Evolutionary conservation across 1,284 basidiomycete genomes (phyloP).

Genomic region (Spongiforma sp.): DNA sequence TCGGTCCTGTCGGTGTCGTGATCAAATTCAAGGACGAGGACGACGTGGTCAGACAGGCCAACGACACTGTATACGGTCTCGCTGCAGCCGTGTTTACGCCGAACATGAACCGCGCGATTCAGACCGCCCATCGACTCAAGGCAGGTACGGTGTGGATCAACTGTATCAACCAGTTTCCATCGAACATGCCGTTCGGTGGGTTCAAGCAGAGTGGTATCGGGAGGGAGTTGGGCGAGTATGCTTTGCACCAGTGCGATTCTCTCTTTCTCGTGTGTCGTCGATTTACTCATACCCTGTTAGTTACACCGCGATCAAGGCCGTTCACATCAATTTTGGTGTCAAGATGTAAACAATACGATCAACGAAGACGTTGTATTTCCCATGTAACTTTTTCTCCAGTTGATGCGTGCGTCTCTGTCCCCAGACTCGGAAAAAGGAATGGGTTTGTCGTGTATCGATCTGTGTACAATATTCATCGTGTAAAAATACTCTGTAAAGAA

Average conservation of each 20-base stretch:
- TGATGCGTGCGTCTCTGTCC: too few species aligned
- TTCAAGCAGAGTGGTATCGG: conserved; percentile 90
- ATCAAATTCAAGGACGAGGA: conserved; percentile 74
- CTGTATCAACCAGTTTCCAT: conserved; percentile 70
- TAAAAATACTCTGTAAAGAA: too few species aligned
- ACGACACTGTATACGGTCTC: conserved; percentile 88
- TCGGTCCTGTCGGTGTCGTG: conserved; percentile 83
- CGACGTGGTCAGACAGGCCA: conserved; percentile 81
- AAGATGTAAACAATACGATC: too few species aligned
- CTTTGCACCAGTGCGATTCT: conserved; percentile 61
- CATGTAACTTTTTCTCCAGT: too few species aligned
- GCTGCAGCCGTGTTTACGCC: conserved; percentile 86
- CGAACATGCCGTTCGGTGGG: conserved; percentile 84
- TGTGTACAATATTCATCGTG: too few species aligned
- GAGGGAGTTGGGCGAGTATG: conserved; percentile 87
- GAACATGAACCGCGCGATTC: conserved; percentile 78
- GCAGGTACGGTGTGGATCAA: conserved; percentile 89
- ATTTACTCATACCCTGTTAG: conserved; percentile 42
- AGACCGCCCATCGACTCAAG: conserved; percentile 77
- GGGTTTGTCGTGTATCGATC: too few species aligned
- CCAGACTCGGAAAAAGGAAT: too few species aligned
- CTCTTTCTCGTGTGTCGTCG: conserved; percentile 5
- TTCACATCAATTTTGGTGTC: conserved; percentile 76
- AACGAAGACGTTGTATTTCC: too few species aligned
- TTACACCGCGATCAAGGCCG: conserved; percentile 86